Evolutionary conservation across 441 rosid genomes (phyloP).

Genomic region (Pelargonium myrrhifolium): DNA sequence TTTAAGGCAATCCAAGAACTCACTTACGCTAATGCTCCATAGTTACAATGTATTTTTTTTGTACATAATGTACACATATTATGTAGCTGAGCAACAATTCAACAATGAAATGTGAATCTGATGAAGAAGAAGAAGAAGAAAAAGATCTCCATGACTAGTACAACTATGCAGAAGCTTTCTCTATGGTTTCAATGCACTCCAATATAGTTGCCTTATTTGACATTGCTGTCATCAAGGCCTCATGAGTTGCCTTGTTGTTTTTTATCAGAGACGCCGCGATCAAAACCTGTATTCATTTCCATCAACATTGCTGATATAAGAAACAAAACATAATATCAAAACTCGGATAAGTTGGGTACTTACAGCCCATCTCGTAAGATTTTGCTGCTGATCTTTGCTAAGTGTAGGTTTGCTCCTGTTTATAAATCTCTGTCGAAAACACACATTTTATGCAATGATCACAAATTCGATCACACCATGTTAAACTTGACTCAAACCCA

Average conservation of each 20-base stretch:
- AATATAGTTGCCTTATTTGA: conserved; percentile 57
- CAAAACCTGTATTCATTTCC: conserved; percentile 42
- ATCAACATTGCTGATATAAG: background rate
- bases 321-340: background rate
- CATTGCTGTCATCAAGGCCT: conserved; percentile 74
- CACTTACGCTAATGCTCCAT: no score
- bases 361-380: conserved; percentile 96
- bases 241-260: conserved; percentile 56
- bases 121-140: no score
- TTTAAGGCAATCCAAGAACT: no score
- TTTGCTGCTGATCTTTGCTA: conserved; percentile 82
- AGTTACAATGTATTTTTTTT: no score
- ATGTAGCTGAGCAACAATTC: no score
- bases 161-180: conserved; percentile 32
- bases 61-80: no score
- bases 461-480: background rate
- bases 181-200: conserved; percentile 70
- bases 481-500: no score
- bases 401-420: conserved; percentile 75
- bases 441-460: background rate
- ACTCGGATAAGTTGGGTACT: conserved; percentile 20
- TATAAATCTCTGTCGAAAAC: conserved; percentile 55
- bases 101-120: no score
- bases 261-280: conserved; percentile 70
- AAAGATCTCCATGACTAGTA: no score